A percentile compares a stretch with the other conserved stretches of the same genome.
Evolutionary conservation across 1,284 basidiomycete genomes (phyloP).

Genomic region (Agroathelia rolfsii): DNA sequence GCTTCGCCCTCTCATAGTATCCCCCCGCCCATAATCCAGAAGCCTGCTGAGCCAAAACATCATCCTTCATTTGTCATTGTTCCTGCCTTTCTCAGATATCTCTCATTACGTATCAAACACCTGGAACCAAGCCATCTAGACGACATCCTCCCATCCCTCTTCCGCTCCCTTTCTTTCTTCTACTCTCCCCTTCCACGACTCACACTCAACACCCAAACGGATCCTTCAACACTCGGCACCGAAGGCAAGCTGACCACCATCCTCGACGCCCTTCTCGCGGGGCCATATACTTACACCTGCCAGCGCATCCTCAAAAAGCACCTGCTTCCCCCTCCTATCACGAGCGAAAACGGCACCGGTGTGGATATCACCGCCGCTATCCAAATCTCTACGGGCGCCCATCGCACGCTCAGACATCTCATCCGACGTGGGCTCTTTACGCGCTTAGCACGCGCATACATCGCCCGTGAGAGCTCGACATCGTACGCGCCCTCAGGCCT

Average conservation of each 20-base stretch:
- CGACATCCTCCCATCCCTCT: conserved; percentile 57
- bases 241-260: conserved; percentile 50
- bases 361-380: conserved; percentile 19
- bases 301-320: conserved; percentile 47
- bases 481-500: conserved; percentile 50
- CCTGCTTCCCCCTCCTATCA: conserved; percentile 26
- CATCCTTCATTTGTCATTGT: conserved; percentile 52
- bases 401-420: conserved; percentile 53
- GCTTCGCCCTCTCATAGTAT: conserved; percentile 18
- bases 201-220: conserved; percentile 32
- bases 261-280: conserved; percentile 46
- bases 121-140: conserved; percentile 44
- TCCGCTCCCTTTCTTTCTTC: conserved; percentile 54
- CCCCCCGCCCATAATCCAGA: conserved; percentile 14
- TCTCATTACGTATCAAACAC: conserved; percentile 45
- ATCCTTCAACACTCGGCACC: conserved; percentile 27
- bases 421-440: conserved; percentile 50
- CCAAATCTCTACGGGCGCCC: conserved; percentile 51
- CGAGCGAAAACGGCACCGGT: conserved; percentile 16
- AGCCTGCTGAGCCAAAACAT: conserved; percentile 25
- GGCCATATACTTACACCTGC: conserved; percentile 54
- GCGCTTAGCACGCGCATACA: conserved; percentile 55
- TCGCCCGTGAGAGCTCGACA: conserved; percentile 39
- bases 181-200: conserved; percentile 55
- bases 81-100: conserved; percentile 52